Evolutionary conservation across 225 moss, liverwort and hornwort species (phyloP).

Genomic region (Physcomitrellopsis africana): DNA sequence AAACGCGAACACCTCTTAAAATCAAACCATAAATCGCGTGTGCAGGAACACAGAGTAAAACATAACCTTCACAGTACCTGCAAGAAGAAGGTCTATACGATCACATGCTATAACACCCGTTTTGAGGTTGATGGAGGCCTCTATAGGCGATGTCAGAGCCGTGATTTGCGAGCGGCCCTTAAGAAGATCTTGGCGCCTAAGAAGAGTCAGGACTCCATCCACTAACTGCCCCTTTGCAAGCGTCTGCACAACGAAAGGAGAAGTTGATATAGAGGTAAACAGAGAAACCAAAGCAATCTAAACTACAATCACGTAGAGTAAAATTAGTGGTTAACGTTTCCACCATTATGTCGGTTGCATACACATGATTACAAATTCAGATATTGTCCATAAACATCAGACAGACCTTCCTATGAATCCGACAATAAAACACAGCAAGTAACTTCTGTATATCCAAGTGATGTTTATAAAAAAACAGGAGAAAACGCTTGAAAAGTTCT

Average conservation of each 20-base stretch:
- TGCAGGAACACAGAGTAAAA: neutral
- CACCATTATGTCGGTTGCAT: neutral
- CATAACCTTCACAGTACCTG: constrained; percentile 53
- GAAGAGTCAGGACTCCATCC: constrained; percentile 77
- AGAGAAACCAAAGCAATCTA: neutral
- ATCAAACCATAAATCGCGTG: neutral
- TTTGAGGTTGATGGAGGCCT: constrained; percentile 82
- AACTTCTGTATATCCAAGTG: neutral
- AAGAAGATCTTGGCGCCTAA: constrained; percentile 76
- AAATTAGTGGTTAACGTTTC: neutral
- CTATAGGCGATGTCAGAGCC: constrained; percentile 82
- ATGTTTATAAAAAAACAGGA: neutral
- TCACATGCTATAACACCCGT: constrained; percentile 67
- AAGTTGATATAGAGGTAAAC: constrained; percentile 12
- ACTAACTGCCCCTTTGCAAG: constrained; percentile 84
- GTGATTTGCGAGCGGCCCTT: constrained; percentile 77
- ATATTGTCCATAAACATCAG: neutral
- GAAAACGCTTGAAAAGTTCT: neutral
- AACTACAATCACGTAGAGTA: constrained; percentile 8
- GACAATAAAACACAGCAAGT: constrained; percentile 1
- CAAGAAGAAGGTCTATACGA: constrained; percentile 89
- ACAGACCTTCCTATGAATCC: neutral
- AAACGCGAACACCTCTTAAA: neutral
- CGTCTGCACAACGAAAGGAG: constrained; percentile 58
- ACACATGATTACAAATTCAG: neutral